phyloP scores from a whole-genome alignment of 106 monocot genomes.

The Vanilla planifolia region DNA sequence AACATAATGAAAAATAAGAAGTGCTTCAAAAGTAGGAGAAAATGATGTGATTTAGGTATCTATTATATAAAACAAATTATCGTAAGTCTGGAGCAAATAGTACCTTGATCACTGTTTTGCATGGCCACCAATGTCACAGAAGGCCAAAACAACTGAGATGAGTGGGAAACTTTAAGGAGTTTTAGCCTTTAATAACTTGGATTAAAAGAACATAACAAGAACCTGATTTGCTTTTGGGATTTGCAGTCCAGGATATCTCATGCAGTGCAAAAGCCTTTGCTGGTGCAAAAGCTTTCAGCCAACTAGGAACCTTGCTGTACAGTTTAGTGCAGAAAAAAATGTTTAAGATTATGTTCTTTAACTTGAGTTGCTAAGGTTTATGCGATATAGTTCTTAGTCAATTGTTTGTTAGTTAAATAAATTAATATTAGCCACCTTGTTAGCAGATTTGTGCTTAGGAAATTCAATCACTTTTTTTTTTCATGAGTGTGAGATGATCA shows the following conservation, averaged over 20 bases:
- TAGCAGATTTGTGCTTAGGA: too few relatives aligned
- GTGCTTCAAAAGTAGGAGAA: not conserved
- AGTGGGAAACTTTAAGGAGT: conserved; percentile 7
- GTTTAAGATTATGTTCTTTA: too few relatives aligned
- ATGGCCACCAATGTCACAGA: not conserved
- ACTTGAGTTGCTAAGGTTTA: too few relatives aligned
- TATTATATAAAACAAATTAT: not conserved
- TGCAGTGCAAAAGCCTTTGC: conserved; percentile 31
- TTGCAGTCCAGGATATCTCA: conserved; percentile 57
- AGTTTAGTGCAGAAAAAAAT: too few relatives aligned
- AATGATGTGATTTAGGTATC: not conserved
- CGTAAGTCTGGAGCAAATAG: too few relatives aligned
- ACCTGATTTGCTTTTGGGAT: conserved; percentile 62
- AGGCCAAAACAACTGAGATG: not conserved
- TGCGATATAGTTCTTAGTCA: too few relatives aligned
- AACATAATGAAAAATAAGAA: not conserved
- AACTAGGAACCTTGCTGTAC: conserved; percentile 59
- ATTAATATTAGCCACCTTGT: too few relatives aligned
- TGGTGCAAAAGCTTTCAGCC: conserved; percentile 49
- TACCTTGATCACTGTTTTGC: conserved; percentile 55
- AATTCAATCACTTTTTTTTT: too few relatives aligned
- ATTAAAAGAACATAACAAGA: not conserved
- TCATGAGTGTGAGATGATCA: too few relatives aligned
- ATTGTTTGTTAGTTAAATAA: too few relatives aligned
- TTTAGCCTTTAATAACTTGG: not conserved